Conservation (phyloP, 192 early-diverging fungal species). For the Chytriomyces sp. region DNA sequence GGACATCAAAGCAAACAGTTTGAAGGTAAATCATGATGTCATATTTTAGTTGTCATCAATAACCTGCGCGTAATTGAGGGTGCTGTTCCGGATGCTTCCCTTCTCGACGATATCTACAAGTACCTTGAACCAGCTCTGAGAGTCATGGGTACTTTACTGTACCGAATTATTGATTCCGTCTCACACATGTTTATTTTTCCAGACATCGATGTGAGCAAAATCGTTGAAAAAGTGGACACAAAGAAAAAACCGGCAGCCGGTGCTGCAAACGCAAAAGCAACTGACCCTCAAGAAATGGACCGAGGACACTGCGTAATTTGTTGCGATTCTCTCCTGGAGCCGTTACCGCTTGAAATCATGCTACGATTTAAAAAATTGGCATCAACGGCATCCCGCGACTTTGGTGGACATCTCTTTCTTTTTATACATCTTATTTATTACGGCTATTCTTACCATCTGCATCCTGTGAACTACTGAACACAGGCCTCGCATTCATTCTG, state of each 20-base stretch:
- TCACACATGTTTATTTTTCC: background rate
- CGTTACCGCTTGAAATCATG: slow-evolving; percentile 2
- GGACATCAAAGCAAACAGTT: background rate
- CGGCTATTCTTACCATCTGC: background rate
- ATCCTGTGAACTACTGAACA: background rate
- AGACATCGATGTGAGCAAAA: background rate
- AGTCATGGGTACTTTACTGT: background rate
- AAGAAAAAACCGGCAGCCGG: background rate
- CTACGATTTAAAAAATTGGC: background rate
- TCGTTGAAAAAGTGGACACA: background rate
- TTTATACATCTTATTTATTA: too few species aligned
- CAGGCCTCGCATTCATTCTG: background rate
- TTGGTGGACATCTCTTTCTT: background rate
- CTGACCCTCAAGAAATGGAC: slow-evolving; percentile 1
- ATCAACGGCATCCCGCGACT: background rate
- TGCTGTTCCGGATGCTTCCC: background rate
- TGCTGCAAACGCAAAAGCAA: background rate
- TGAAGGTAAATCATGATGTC: too few species aligned
- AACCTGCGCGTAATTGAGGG: slow-evolving; percentile 9
- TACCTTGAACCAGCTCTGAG: slow-evolving; percentile 17
- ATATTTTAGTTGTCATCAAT: too few species aligned
- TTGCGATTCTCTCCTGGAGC: slow-evolving; percentile 5
- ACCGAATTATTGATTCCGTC: background rate
- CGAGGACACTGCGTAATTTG: slow-evolving; percentile 28
- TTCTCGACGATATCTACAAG: slow-evolving; percentile 16